These are phyloP conservation scores for Oryza glumipatula DNA, from an alignment of 176 grass and related monocot species.

Conservation along the genomic window DNA sequence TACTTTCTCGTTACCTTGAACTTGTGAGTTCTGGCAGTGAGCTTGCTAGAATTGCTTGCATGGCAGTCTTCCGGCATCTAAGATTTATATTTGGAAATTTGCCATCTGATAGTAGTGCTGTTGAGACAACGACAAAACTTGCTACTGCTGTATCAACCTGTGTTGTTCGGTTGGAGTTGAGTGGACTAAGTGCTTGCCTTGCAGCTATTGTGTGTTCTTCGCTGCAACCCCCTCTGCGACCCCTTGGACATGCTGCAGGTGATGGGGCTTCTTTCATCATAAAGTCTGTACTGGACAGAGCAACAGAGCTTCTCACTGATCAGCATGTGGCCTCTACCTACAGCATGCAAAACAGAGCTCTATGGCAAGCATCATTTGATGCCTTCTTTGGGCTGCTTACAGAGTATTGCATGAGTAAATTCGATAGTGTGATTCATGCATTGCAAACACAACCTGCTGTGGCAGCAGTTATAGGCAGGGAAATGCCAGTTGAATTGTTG, in stretches of 20 bases:
- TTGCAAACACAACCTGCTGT: constrained; percentile 34
- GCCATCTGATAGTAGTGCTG: constrained; percentile 52
- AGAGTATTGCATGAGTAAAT: constrained; percentile 75
- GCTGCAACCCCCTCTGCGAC: constrained; percentile 76
- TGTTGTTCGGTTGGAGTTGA: constrained; percentile 66
- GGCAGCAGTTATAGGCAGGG: constrained; percentile 57
- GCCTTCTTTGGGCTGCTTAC: constrained; percentile 71
- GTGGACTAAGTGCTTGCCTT: constrained; percentile 77
- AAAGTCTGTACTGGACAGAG: constrained; percentile 71
- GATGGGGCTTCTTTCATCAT: constrained; percentile 76
- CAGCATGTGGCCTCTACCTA: constrained; percentile 50
- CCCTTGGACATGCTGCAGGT: constrained; percentile 63
- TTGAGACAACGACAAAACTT: constrained; percentile 52
- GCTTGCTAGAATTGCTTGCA: constrained; percentile 66
- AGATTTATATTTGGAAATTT: constrained; percentile 69
- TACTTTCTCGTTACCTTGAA: constrained; percentile 64
- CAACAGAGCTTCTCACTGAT: constrained; percentile 62
- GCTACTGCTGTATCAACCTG: constrained; percentile 52
- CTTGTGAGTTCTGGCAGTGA: constrained; percentile 57
- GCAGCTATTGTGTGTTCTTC: constrained; percentile 82
- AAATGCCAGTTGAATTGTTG: constrained; percentile 81
- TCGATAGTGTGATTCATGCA: constrained; percentile 61
- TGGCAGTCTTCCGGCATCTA: constrained; percentile 78
- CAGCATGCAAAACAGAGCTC: constrained; percentile 45
- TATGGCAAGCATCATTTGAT: constrained; percentile 89